A percentile compares a stretch with the other conserved stretches of the same genome.
Evolutionary conservation across 1,284 basidiomycete species (phyloP).

Genomic region (Leccinum laetum): DNA sequence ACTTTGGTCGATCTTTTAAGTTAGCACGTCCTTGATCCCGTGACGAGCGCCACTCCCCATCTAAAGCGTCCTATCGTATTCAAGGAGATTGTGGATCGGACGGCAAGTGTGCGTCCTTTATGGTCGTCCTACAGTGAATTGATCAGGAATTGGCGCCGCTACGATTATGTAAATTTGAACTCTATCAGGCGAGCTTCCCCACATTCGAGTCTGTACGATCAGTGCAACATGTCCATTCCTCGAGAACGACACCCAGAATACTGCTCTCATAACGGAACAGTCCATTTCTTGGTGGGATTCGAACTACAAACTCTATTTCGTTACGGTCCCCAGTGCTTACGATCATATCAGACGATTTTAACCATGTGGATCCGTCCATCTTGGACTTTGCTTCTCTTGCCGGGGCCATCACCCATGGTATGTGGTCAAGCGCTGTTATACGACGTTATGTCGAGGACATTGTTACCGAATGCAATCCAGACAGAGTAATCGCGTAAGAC

Average conservation of each 20-base stretch:
- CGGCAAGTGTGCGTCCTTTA: too few relatives aligned
- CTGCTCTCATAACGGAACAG: too few relatives aligned
- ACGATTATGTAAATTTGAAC: too few relatives aligned
- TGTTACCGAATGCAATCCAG: conserved; percentile 90
- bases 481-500: conserved; percentile 83
- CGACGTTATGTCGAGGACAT: conserved; percentile 92
- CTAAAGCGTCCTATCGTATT: neutral
- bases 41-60: neutral
- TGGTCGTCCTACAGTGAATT: too few relatives aligned
- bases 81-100: too few relatives aligned
- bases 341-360: conserved; percentile 96
- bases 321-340: conserved; percentile 28
- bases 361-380: conserved; percentile 98
- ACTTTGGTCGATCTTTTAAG: neutral
- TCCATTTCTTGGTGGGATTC: too few relatives aligned
- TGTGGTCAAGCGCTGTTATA: conserved; percentile 97
- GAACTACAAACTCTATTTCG: too few relatives aligned
- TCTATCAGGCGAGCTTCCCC: too few relatives aligned
- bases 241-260: too few relatives aligned
- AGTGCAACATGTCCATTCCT: too few relatives aligned
- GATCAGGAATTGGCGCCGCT: too few relatives aligned
- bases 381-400: conserved; percentile 94
- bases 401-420: conserved; percentile 97
- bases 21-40: neutral
- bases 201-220: too few relatives aligned